Percentiles rank a stretch among this genome's conserved stretches.
Conservation (phyloP, 2,329 filamentous ascomycete species). For the Beauveria scarabaeidicola region DNA sequence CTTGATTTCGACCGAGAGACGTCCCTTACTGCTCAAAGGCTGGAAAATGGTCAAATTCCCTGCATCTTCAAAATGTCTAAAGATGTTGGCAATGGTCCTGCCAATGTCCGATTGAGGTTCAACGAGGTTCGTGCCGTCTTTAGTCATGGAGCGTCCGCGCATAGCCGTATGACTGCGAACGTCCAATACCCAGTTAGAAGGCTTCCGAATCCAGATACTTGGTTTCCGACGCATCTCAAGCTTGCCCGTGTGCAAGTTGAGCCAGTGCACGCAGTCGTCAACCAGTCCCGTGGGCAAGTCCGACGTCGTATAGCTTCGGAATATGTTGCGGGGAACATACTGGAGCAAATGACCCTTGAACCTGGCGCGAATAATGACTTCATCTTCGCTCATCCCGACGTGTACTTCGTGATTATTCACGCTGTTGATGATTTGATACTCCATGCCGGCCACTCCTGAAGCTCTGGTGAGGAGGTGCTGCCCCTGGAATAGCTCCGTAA, state of each 20-base stretch:
- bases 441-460: conserved; percentile 45
- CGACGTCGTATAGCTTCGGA: conserved; percentile 19
- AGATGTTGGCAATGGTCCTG: conserved; percentile 31
- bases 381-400: conserved; percentile 37
- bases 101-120: conserved; percentile 39
- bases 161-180: conserved; percentile 15
- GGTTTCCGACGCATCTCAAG: conserved; percentile 45
- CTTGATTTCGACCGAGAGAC: conserved; percentile 39
- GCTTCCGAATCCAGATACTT: conserved; percentile 20
- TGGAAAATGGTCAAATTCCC: conserved; percentile 27
- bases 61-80: conserved; percentile 30
- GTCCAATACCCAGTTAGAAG: conserved; percentile 27
- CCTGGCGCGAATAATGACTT: neutral
- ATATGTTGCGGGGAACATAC: conserved; percentile 15
- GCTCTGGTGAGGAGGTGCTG: conserved; percentile 43
- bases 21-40: conserved; percentile 17
- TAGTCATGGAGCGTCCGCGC: neutral
- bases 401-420: conserved; percentile 33
- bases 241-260: conserved; percentile 32
- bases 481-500: conserved; percentile 45
- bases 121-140: conserved; percentile 27
- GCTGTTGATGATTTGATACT: conserved; percentile 29
- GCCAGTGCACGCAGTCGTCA: conserved; percentile 50
- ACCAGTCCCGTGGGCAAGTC: conserved; percentile 46
- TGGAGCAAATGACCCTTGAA: neutral